Conservation (phyloP, 805 yeast genomes). For the Metschnikowia reukaufii region DNA sequence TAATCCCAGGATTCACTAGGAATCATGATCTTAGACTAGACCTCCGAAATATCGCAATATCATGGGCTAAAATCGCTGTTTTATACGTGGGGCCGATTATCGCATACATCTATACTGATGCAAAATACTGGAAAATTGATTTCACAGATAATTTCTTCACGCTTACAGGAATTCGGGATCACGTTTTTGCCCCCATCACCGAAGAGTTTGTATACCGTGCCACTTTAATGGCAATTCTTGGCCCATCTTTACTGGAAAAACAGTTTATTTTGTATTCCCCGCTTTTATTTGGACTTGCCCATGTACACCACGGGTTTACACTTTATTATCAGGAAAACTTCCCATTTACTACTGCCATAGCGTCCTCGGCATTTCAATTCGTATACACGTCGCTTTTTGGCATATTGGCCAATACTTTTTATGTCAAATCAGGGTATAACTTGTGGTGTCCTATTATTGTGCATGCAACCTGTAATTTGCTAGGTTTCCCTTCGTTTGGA, state of each 20-base stretch:
- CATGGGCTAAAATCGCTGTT: conserved; percentile 14
- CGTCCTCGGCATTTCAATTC: conserved; percentile 51
- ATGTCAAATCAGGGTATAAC: conserved; percentile 47
- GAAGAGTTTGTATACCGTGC: conserved; percentile 76
- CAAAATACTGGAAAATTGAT: conserved; percentile 17
- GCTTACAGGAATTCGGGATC: conserved; percentile 52
- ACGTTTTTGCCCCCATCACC: conserved; percentile 69
- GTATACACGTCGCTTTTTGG: conserved; percentile 73
- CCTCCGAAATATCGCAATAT: conserved; percentile 14
- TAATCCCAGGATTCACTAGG: conserved; percentile 35
- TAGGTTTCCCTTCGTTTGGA: conserved; percentile 59
- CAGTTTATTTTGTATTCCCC: conserved; percentile 37
- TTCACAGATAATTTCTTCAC: conserved; percentile 23
- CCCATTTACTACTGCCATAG: conserved; percentile 29
- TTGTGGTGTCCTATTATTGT: conserved; percentile 57
- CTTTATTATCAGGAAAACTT: conserved; percentile 28
- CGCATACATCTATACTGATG: conserved; percentile 13
- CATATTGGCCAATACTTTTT: conserved; percentile 56
- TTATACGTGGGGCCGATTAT: conserved; percentile 24
- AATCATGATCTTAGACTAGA: conserved; percentile 13
- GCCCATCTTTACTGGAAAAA: conserved; percentile 10
- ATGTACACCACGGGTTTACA: conserved; percentile 69
- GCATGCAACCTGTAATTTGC: conserved; percentile 67
- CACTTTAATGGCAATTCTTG: conserved; percentile 31
- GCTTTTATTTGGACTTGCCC: conserved; percentile 72